Evolutionary conservation across 768 basidiomycete genomes (phyloP).

Genomic region (Kwoniella europaea): DNA sequence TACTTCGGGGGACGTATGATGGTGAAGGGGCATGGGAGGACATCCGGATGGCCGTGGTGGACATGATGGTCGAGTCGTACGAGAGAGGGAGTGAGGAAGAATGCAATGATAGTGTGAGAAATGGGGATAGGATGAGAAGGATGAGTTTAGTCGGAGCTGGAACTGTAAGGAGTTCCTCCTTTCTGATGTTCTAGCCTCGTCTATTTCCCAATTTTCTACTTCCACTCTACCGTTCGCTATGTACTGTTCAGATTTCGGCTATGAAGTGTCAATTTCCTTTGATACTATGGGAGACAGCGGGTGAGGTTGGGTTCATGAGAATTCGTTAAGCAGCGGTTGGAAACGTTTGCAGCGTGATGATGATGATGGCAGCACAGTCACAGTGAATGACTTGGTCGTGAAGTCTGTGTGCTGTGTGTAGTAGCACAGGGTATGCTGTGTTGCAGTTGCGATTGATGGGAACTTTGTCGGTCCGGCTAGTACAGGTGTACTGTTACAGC

Average conservation of each 20-base stretch:
- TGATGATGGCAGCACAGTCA: neutral
- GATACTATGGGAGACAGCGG: neutral
- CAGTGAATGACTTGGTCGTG: neutral
- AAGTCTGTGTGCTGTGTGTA: neutral
- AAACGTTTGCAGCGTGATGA: too few relatives aligned
- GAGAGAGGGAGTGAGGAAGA: neutral
- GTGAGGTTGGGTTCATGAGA: neutral
- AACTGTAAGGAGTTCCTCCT: neutral
- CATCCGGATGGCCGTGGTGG: constrained; percentile 26
- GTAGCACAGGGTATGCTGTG: neutral
- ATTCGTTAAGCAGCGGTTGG: neutral
- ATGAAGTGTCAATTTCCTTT: neutral
- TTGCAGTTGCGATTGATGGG: neutral
- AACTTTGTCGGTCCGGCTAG: neutral
- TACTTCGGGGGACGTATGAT: constrained; percentile 31
- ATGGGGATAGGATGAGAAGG: neutral
- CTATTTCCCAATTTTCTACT: neutral
- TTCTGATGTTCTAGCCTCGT: neutral
- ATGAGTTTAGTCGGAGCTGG: neutral
- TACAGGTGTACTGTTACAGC: neutral
- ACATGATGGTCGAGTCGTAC: constrained; percentile 16
- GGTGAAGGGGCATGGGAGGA: constrained; percentile 27
- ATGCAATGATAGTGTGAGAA: neutral
- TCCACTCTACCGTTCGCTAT: too few relatives aligned
- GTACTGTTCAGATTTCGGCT: too few relatives aligned